A percentile compares a stretch with the other conserved stretches of the same genome.
Evolutionary conservation across 75 land plant genomes (phyloP).

Genomic region (Ceratopteris richardii): DNA sequence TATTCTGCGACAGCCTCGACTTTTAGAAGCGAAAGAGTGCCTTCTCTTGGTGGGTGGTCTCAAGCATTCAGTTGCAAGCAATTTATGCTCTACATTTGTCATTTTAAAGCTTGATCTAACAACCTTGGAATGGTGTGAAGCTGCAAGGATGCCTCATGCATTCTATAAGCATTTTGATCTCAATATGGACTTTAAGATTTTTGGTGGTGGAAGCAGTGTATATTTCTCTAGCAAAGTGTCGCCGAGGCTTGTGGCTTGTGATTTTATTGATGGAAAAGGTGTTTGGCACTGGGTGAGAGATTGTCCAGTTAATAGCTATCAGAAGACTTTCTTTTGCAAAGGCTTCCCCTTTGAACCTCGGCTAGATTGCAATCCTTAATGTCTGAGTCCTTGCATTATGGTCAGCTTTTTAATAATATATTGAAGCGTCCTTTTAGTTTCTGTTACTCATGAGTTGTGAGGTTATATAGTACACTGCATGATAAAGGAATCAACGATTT

Average conservation of each 20-base stretch:
- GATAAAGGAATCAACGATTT: no score
- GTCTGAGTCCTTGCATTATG: no score
- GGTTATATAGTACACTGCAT: no score
- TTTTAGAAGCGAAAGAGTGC: slow-evolving; percentile 26
- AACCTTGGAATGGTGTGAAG: slow-evolving; percentile 56
- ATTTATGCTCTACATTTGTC: slow-evolving; percentile 44
- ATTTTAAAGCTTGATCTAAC: slow-evolving; percentile 45
- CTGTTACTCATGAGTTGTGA: no score
- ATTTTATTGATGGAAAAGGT: slow-evolving; percentile 14
- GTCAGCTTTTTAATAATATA: no score
- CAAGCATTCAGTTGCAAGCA: slow-evolving; percentile 31
- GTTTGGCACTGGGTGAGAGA: slow-evolving; percentile 55
- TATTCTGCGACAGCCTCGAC: slow-evolving; percentile 44
- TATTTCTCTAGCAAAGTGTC: slow-evolving; percentile 55
- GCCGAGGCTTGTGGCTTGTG: slow-evolving; percentile 48
- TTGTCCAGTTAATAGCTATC: slow-evolving; percentile 12
- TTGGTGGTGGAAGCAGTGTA: slow-evolving; percentile 43
- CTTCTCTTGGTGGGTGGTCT: slow-evolving; percentile 50
- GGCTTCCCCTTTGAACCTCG: slow-evolving; percentile 17
- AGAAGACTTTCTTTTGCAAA: slow-evolving; percentile 2
- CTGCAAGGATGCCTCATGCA: slow-evolving; percentile 50
- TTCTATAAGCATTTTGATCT: slow-evolving; percentile 30
- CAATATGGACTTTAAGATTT: slow-evolving; percentile 47
- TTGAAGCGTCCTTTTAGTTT: no score
- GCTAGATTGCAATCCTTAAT: slow-evolving; percentile 6